phyloP scores from a whole-genome alignment of 441 rosid species.

The Pelargonium exstipulatum region DNA sequence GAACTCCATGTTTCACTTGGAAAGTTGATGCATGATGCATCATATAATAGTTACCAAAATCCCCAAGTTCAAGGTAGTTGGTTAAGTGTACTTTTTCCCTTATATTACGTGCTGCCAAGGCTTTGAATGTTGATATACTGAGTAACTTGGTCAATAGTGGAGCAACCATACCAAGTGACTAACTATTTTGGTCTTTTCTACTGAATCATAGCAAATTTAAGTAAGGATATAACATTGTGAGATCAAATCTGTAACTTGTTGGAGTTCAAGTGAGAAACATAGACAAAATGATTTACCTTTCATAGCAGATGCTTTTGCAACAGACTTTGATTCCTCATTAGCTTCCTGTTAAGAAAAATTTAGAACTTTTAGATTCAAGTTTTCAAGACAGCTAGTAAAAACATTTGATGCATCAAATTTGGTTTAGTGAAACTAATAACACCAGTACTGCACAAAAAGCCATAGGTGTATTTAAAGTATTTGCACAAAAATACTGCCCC shows the following conservation, averaged over 20 bases:
- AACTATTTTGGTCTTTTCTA: too few species aligned
- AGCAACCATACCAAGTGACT: too few species aligned
- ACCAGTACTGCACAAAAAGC: too few species aligned
- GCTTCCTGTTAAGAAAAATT: conserved; percentile 53
- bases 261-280: not conserved
- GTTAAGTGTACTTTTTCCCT: not conserved
- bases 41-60: conserved; percentile 1
- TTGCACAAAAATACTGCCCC: not conserved
- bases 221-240: too few species aligned
- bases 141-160: too few species aligned
- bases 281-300: conserved; percentile 43
- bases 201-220: too few species aligned
- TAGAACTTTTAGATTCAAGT: not conserved
- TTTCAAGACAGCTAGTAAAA: too few species aligned
- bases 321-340: conserved; percentile 85
- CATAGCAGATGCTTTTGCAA: conserved; percentile 92
- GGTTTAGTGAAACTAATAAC: too few species aligned
- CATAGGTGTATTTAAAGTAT: not conserved
- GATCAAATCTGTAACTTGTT: too few species aligned
- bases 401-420: too few species aligned
- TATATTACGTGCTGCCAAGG: conserved; percentile 1
- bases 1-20: not conserved
- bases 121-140: too few species aligned
- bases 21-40: not conserved
- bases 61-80: conserved; percentile 4